Conservation (phyloP, 345 rosid species). For the Linum lewisii region DNA sequence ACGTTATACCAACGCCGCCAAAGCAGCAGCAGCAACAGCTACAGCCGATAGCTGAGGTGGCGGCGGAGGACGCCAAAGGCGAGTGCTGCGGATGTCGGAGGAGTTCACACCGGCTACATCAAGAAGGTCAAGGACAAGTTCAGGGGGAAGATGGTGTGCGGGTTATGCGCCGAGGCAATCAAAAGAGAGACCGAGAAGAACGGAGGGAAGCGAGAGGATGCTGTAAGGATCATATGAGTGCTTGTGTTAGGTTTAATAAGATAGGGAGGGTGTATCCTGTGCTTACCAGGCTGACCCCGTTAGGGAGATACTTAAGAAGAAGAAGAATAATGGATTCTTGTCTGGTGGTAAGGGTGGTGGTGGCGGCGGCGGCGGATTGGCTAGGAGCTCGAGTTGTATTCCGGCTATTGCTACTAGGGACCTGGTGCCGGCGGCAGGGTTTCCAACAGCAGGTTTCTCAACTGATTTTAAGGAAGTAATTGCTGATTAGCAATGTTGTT, state of each 20-base stretch:
- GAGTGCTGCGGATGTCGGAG: constrained; percentile 23
- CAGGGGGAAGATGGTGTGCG: constrained; percentile 22
- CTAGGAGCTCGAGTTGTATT: constrained; percentile 25
- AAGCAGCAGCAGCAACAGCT: not conserved
- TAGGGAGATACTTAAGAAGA: constrained; percentile 22
- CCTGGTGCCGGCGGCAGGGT: not conserved
- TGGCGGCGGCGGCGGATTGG: constrained; percentile 8
- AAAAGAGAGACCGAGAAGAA: constrained; percentile 21
- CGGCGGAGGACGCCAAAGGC: constrained; percentile 2
- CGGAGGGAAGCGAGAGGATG: constrained; percentile 27
- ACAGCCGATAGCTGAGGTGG: not conserved
- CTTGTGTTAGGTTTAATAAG: constrained; percentile 19
- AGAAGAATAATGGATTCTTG: constrained; percentile 2
- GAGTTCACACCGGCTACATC: constrained; percentile 34
- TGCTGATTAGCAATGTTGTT: too few species aligned
- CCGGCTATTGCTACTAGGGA: constrained; percentile 18
- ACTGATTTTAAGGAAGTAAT: too few species aligned
- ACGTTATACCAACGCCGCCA: too few species aligned
- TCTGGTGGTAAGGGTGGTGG: constrained; percentile 11
- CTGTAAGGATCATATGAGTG: constrained; percentile 25
- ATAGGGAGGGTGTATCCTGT: constrained; percentile 17
- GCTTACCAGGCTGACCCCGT: constrained; percentile 21
- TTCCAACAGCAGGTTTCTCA: not conserved
- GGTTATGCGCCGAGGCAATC: constrained; percentile 31
- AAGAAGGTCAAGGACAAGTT: constrained; percentile 16